Evolutionary conservation across 2,329 filamentous ascomycete genomes (phyloP).

Genomic region (Hansfordia pulvinata): DNA sequence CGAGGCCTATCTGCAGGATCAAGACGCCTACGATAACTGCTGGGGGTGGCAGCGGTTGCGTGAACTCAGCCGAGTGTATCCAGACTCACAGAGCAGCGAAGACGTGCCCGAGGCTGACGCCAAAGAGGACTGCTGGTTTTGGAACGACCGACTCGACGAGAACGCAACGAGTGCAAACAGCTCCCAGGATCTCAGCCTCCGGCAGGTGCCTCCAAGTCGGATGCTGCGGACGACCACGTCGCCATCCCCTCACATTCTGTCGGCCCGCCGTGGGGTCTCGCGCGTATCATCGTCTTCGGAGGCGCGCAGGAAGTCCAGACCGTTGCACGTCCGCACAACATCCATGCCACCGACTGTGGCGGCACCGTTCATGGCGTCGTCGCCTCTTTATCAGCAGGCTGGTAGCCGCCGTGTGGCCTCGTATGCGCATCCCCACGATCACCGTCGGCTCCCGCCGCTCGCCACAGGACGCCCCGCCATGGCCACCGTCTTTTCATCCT

Average conservation of each 20-base stretch:
- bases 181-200: conserved; percentile 25
- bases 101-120: conserved; percentile 48
- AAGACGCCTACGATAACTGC: conserved; percentile 32
- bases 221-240: conserved; percentile 24
- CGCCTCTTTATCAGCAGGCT: too few relatives aligned
- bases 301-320: conserved; percentile 27
- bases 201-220: conserved; percentile 23
- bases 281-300: too few relatives aligned
- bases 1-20: conserved; percentile 59
- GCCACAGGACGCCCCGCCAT: conserved; percentile 21
- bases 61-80: conserved; percentile 43
- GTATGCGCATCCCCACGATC: conserved; percentile 17
- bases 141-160: conserved; percentile 51
- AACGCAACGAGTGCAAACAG: conserved; percentile 25
- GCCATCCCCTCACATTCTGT: conserved; percentile 19
- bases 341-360: conserved; percentile 35
- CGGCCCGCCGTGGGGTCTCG: conserved; percentile 14
- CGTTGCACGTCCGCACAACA: conserved; percentile 33
- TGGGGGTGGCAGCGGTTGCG: conserved; percentile 64
- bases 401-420: too few relatives aligned
- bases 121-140: conserved; percentile 53
- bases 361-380: too few relatives aligned
- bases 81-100: conserved; percentile 26
- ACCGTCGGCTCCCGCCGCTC: conserved; percentile 23
- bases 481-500: too few relatives aligned